phyloP scores from a whole-genome alignment of 2,329 filamentous ascomycete genomes.

The Aspergillus niger region DNA sequence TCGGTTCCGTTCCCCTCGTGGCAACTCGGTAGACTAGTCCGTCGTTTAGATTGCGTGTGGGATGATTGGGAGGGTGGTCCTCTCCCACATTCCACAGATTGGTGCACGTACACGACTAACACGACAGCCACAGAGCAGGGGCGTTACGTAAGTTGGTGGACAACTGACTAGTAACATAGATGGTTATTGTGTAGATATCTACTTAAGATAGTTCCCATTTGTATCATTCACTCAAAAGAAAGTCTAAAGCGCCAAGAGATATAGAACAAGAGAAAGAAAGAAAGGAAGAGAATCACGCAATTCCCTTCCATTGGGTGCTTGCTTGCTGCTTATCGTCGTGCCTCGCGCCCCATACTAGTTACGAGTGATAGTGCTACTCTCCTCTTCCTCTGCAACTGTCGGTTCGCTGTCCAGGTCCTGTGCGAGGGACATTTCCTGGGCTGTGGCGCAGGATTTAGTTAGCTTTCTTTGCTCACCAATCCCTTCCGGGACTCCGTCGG shows the following conservation, averaged over 20 bases:
- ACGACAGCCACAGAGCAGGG: background rate
- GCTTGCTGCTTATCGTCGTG: constrained; percentile 8
- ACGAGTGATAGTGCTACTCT: constrained; percentile 15
- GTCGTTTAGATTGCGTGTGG: background rate
- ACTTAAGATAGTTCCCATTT: background rate
- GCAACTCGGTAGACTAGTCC: too few species aligned
- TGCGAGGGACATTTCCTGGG: constrained; percentile 61
- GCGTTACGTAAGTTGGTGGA: too few species aligned
- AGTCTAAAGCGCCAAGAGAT: background rate
- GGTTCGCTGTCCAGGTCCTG: constrained; percentile 44
- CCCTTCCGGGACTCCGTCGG: background rate
- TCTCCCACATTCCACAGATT: background rate
- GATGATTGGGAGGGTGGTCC: background rate
- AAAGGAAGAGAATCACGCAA: background rate
- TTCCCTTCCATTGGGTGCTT: background rate
- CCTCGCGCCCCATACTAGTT: constrained; percentile 11
- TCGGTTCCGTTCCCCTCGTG: too few species aligned
- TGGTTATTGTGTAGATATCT: too few species aligned
- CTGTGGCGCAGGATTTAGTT: constrained; percentile 39
- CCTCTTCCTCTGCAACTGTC: constrained; percentile 41
- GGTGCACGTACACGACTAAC: background rate
- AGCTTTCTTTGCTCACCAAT: constrained; percentile 3
- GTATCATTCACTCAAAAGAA: background rate
- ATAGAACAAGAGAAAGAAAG: background rate
- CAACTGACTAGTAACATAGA: too few species aligned